Conservation (phyloP, 306 rosid species). For the Erythrophleum fordii region DNA sequence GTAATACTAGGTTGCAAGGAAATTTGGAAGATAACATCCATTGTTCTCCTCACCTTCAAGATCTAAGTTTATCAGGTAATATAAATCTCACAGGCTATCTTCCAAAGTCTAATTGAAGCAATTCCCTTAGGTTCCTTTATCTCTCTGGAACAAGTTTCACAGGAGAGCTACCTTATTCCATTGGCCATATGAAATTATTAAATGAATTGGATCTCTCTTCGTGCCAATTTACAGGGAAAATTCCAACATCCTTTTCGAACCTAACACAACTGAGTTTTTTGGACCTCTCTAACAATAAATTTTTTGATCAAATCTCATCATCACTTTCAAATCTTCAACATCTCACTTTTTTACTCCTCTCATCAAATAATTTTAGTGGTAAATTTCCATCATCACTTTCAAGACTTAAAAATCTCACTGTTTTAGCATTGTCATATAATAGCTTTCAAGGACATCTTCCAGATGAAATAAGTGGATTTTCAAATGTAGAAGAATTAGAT, state of each 20-base stretch:
- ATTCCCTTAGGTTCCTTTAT: neutral
- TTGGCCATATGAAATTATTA: neutral
- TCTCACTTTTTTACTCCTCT: neutral
- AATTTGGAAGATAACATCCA: neutral
- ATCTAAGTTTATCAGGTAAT: fast-evolving
- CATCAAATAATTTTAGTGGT: neutral
- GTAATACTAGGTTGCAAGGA: neutral
- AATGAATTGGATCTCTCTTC: neutral
- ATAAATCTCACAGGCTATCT: neutral
- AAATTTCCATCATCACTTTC: too few species aligned
- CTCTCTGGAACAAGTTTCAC: neutral
- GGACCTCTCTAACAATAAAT: neutral
- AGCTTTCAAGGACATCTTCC: neutral
- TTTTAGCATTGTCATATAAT: too few species aligned
- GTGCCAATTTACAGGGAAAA: neutral
- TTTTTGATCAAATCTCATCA: neutral
- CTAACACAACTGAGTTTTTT: neutral
- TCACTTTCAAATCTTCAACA: neutral
- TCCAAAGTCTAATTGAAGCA: neutral
- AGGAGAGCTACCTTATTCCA: neutral
- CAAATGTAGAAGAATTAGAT: neutral
- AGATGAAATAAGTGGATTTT: too few species aligned
- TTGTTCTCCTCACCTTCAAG: neutral
- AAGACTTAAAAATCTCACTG: too few species aligned
- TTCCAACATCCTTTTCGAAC: neutral